Percentiles rank a stretch among this genome's conserved stretches.
Conservation (phyloP, 805 yeast genomes). For the Cyberlindnera mississippiensis region DNA sequence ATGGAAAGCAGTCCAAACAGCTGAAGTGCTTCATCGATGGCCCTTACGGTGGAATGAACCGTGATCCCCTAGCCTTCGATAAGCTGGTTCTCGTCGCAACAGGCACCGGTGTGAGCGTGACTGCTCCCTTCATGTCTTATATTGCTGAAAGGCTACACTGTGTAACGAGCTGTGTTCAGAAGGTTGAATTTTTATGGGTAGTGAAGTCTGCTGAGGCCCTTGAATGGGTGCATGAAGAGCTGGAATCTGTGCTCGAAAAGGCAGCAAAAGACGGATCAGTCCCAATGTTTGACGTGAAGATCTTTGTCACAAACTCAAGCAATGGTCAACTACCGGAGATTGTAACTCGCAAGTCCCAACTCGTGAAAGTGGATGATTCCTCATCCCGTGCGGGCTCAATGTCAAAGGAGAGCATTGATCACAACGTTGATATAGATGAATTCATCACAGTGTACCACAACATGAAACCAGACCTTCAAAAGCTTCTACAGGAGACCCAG, state of each 20-base stretch:
- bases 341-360: neutral
- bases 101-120: constrained; percentile 52
- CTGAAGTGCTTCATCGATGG: constrained; percentile 45
- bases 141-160: constrained; percentile 13
- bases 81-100: constrained; percentile 39
- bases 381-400: neutral
- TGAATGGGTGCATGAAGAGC: constrained; percentile 39
- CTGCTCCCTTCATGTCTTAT: constrained; percentile 40
- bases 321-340: constrained; percentile 5
- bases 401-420: neutral
- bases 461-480: constrained; percentile 17
- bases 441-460: constrained; percentile 8
- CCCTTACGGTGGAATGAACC: constrained; percentile 51
- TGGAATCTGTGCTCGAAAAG: constrained; percentile 13
- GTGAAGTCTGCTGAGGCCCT: constrained; percentile 33
- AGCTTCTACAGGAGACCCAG: constrained; percentile 3
- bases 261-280: neutral
- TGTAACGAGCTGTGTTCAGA: constrained; percentile 21
- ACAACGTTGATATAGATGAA: neutral
- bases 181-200: constrained; percentile 43
- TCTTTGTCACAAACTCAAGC: constrained; percentile 29
- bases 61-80: constrained; percentile 44
- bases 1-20: constrained; percentile 22
- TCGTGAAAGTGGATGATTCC: neutral
- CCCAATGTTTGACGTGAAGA: constrained; percentile 20